A percentile compares a stretch with the other conserved stretches of the same genome.
phyloP scores from a whole-genome alignment of 352 stramenopile genomes.

The Aphanomyces stellatus region DNA sequence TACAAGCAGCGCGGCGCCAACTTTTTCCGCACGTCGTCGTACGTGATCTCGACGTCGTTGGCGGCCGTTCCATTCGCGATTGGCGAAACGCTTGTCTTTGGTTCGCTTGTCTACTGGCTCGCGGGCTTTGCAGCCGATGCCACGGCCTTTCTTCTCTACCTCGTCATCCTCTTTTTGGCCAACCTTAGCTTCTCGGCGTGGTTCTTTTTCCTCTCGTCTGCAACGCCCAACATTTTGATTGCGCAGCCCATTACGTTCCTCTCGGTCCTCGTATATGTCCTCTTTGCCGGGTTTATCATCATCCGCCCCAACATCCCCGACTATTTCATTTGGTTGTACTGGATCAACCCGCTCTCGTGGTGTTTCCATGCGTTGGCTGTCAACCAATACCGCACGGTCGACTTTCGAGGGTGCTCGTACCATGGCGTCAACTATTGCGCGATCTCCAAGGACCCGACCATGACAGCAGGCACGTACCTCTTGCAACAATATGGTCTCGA shows the following conservation, averaged over 20 bases:
- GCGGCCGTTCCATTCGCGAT: conserved; percentile 48
- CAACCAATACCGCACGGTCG: conserved; percentile 33
- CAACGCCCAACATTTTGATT: conserved; percentile 12
- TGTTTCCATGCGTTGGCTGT: conserved; percentile 7
- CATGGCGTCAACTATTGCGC: conserved; percentile 35
- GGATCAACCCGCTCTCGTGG: conserved; percentile 27
- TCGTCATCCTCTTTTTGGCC: conserved; percentile 54
- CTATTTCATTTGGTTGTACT: conserved; percentile 28
- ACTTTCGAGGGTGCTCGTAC: conserved; percentile 34
- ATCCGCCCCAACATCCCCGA: conserved; percentile 20
- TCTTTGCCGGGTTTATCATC: conserved; percentile 25
- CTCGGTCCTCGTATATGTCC: conserved; percentile 20
- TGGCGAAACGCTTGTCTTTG: conserved; percentile 75
- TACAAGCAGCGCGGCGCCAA: conserved; percentile 85
- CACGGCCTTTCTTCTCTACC: conserved; percentile 57
- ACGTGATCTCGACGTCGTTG: conserved; percentile 50
- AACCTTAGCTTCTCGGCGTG: conserved; percentile 26
- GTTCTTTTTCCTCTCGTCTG: conserved; percentile 18
- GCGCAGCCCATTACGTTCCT: conserved; percentile 21
- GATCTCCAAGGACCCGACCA: conserved; percentile 25
- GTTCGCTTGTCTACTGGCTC: conserved; percentile 82
- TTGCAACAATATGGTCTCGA: conserved; percentile 39
- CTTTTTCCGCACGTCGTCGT: conserved; percentile 77
- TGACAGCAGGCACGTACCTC: conserved; percentile 41
- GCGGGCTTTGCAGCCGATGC: conserved; percentile 47